These are phyloP conservation scores for Combretum micranthum DNA, from an alignment of 345 rosid genomes.

Conservation along the genomic window DNA sequence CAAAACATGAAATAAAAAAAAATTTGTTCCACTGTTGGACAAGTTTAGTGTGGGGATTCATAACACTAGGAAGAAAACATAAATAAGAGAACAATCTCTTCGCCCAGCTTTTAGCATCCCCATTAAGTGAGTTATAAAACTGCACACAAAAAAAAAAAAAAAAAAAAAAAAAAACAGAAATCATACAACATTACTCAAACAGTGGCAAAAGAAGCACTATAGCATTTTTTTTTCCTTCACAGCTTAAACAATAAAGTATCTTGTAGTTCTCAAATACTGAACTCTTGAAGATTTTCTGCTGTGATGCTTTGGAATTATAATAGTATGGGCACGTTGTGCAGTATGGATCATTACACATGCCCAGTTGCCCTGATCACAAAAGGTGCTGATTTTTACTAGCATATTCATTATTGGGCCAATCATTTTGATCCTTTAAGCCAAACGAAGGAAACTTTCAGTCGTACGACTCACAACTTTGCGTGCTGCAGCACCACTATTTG, in stretches of 20 bases:
- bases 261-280: conserved; percentile 52
- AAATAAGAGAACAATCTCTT: conserved; percentile 35
- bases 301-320: conserved; percentile 37
- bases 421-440: conserved; percentile 28
- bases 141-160: conserved; percentile 15
- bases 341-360: conserved; percentile 87
- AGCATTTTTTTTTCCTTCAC: not conserved
- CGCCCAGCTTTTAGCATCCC: conserved; percentile 86
- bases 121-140: conserved; percentile 64
- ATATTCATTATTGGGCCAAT: conserved; percentile 27
- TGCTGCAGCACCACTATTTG: conserved; percentile 17
- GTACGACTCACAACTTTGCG: conserved; percentile 13
- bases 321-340: conserved; percentile 82
- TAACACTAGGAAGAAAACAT: conserved; percentile 43
- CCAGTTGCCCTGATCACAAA: conserved; percentile 73
- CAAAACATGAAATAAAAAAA: conserved; percentile 50
- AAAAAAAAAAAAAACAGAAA: not conserved
- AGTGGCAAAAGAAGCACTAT: not conserved
- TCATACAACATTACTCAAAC: not conserved
- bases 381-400: conserved; percentile 59
- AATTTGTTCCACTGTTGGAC: conserved; percentile 68
- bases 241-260: conserved; percentile 22
- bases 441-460: conserved; percentile 13
- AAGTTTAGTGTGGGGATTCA: conserved; percentile 69
- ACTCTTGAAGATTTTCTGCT: conserved; percentile 26